Percentiles rank a stretch among this genome's conserved stretches.
Evolutionary conservation across 345 rosid genomes (phyloP).

Genomic region (Schrenkiella parvula): DNA sequence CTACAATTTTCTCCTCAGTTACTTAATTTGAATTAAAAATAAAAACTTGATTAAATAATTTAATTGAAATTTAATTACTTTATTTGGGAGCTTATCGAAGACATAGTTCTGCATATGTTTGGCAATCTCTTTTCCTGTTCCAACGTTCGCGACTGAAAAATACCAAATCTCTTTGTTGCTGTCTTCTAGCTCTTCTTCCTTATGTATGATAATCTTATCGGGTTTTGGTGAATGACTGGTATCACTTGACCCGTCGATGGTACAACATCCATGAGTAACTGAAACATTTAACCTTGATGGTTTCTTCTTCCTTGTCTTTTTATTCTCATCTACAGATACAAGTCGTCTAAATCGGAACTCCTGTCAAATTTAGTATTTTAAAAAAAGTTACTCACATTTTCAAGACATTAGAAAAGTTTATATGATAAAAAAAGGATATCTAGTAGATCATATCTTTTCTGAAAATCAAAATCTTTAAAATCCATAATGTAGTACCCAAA

Average conservation of each 20-base stretch:
- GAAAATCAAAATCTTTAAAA: background rate
- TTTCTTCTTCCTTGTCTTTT: conserved; percentile 41
- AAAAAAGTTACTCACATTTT: background rate
- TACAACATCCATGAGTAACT: conserved; percentile 61
- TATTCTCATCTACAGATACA: conserved; percentile 23
- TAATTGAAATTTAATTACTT: conserved; percentile 34
- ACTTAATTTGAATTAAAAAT: too few relatives aligned
- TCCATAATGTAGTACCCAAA: background rate
- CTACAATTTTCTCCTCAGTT: too few relatives aligned
- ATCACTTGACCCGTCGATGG: conserved; percentile 36
- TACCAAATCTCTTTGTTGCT: conserved; percentile 69
- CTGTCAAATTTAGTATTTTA: conserved; percentile 27
- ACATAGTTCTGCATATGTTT: conserved; percentile 61
- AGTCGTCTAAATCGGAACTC: conserved; percentile 44
- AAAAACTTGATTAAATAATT: background rate
- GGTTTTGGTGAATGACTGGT: conserved; percentile 14
- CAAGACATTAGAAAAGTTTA: background rate
- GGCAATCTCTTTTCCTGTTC: conserved; percentile 45
- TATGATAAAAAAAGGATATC: background rate
- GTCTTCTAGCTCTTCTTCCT: too few relatives aligned
- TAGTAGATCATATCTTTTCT: background rate
- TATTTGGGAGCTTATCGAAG: conserved; percentile 38
- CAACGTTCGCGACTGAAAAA: conserved; percentile 53
- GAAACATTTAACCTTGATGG: conserved; percentile 64
- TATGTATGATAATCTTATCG: conserved; percentile 51